phyloP scores from a whole-genome alignment of 768 basidiomycete genomes.

The Exidia glandulosa region DNA sequence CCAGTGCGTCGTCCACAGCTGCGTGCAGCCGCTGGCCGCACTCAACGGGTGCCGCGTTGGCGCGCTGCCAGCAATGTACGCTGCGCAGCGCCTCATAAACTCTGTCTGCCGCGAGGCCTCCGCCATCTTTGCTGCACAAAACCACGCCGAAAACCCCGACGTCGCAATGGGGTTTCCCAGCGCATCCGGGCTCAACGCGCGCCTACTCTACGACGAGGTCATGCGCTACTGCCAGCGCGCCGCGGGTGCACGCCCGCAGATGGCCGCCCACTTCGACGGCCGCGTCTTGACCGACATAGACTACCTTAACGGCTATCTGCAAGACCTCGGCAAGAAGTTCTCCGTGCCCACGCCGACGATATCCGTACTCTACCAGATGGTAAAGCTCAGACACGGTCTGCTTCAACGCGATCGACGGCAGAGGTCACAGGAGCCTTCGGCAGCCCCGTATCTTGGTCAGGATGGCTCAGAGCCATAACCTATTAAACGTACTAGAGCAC shows the following conservation, averaged over 20 bases:
- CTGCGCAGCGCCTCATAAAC: conserved; percentile 34
- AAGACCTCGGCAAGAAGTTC: conserved; percentile 46
- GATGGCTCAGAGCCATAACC: neutral
- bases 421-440: neutral
- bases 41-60: conserved; percentile 74
- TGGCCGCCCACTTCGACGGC: conserved; percentile 44
- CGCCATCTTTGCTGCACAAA: conserved; percentile 35
- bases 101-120: conserved; percentile 66
- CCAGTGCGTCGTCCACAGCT: conserved; percentile 71
- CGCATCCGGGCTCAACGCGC: conserved; percentile 24
- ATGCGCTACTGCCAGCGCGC: conserved; percentile 7
- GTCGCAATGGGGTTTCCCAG: conserved; percentile 30
- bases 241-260: conserved; percentile 28
- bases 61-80: conserved; percentile 40
- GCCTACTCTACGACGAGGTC: conserved; percentile 12
- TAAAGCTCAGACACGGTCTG: conserved; percentile 29
- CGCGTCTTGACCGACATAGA: conserved; percentile 72
- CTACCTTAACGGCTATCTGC: conserved; percentile 73
- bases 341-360: conserved; percentile 49
- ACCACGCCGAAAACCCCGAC: conserved; percentile 11
- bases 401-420: neutral
- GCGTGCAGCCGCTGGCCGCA: conserved; percentile 80
- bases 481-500: no score
- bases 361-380: conserved; percentile 41
- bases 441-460: neutral